Evolutionary conservation across 495 filamentous ascomycete genomes (phyloP).

Genomic region (Aspergillus affinis): DNA sequence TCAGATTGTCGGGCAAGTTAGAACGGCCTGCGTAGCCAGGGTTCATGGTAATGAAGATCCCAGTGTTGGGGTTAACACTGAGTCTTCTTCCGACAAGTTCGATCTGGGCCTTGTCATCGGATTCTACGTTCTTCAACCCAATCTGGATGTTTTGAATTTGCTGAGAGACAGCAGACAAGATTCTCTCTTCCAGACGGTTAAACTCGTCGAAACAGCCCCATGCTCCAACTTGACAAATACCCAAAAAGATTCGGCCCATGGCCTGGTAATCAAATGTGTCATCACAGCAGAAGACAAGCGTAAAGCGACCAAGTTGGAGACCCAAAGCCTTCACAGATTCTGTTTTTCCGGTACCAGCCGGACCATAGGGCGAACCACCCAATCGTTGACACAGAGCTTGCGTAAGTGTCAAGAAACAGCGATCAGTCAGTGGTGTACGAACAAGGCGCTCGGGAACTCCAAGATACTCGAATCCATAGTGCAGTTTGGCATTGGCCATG

Average conservation of each 20-base stretch:
- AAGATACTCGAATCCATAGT: constrained; percentile 97
- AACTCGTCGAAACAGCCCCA: constrained; percentile 99
- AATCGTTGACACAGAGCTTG: constrained; percentile 93
- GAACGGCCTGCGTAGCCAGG: constrained; percentile 97
- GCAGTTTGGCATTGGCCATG: constrained; percentile 95
- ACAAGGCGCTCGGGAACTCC: constrained; percentile 95
- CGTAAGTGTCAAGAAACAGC: constrained; percentile 95
- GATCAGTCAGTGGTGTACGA: constrained; percentile 91
- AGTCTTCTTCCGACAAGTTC: constrained; percentile 90
- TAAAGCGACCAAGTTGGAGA: constrained; percentile 94
- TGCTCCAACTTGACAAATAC: constrained; percentile 97
- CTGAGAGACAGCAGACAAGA: constrained; percentile 95
- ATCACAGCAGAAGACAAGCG: constrained; percentile 97
- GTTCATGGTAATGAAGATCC: constrained; percentile 99
- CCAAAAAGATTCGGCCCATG: constrained; percentile 98
- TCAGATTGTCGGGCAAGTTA: constrained; percentile 96
- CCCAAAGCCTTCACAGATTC: constrained; percentile 98
- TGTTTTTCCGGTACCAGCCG: constrained; percentile 98
- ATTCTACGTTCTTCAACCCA: constrained; percentile 76
- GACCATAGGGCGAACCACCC: constrained; percentile 95
- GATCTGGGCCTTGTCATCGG: constrained; percentile 80
- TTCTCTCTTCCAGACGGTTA: constrained; percentile 95
- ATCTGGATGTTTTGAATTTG: constrained; percentile 99
- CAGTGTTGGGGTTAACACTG: constrained; percentile 83
- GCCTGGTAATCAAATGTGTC: constrained; percentile 99